Conservation (phyloP, 2,329 filamentous ascomycete genomes). For the Alternaria brassicae region DNA sequence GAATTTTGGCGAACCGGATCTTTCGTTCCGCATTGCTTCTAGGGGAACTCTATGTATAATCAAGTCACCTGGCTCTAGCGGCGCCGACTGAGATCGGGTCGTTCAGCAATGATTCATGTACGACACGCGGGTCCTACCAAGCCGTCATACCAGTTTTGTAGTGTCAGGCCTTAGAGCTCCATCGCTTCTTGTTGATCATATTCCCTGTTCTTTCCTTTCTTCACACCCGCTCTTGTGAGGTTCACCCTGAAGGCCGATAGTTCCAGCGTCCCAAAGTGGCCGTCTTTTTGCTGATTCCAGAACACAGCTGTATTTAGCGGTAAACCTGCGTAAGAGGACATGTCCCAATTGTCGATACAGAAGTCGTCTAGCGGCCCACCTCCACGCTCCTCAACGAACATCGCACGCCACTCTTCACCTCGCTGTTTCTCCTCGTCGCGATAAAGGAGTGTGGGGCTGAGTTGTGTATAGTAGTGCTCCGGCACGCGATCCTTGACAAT, state of each 20-base stretch:
- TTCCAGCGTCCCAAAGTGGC: conserved; percentile 35
- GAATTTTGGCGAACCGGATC: not conserved
- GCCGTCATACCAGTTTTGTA: not conserved
- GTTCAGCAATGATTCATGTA: not conserved
- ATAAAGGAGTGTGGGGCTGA: conserved; percentile 41
- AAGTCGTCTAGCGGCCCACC: conserved; percentile 41
- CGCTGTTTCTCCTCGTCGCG: conserved; percentile 31
- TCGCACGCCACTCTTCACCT: conserved; percentile 49
- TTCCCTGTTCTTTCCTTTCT: not conserved
- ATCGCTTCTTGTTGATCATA: conserved; percentile 10
- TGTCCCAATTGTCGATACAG: conserved; percentile 45
- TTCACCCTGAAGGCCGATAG: conserved; percentile 45
- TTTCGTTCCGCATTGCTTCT: not conserved
- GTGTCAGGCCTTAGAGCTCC: conserved; percentile 11
- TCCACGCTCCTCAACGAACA: conserved; percentile 24
- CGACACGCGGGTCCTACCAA: not conserved
- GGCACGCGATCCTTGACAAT: conserved; percentile 3
- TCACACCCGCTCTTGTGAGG: conserved; percentile 19
- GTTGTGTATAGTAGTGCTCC: conserved; percentile 25
- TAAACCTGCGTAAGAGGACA: conserved; percentile 40
- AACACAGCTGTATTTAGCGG: conserved; percentile 49
- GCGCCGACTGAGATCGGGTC: not conserved
- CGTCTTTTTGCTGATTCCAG: conserved; percentile 36
- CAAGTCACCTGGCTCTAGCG: not conserved
- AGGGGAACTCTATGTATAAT: not conserved